Evolutionary conservation across 352 stramenopile species (phyloP).

Genomic region (Pythium coloratum): DNA sequence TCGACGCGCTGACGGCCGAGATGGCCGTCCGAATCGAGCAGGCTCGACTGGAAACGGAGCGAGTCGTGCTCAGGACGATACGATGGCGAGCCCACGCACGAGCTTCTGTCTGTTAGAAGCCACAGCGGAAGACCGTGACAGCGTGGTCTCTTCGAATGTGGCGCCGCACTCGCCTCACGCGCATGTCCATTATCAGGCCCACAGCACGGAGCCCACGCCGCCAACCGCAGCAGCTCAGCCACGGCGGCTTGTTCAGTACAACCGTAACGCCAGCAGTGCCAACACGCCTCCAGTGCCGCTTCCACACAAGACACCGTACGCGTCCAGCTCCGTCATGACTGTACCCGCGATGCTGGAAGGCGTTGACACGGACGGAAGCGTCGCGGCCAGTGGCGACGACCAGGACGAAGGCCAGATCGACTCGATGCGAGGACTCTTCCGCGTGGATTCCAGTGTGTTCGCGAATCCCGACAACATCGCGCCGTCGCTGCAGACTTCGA

Average conservation of each 20-base stretch:
- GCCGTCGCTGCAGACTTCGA: slow-evolving; percentile 69
- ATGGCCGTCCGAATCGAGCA: slow-evolving; percentile 3
- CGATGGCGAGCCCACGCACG: slow-evolving; percentile 40
- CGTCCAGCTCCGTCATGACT: slow-evolving; percentile 19
- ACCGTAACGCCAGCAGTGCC: not conserved
- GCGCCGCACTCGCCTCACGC: slow-evolving; percentile 7
- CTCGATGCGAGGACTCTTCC: slow-evolving; percentile 70
- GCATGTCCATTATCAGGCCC: not conserved
- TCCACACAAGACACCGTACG: slow-evolving; percentile 15
- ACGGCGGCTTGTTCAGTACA: not conserved
- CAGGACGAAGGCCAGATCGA: slow-evolving; percentile 28
- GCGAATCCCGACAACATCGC: slow-evolving; percentile 77
- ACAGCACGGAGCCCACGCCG: not conserved
- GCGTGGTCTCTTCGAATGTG: slow-evolving; percentile 6
- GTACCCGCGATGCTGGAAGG: slow-evolving; percentile 22
- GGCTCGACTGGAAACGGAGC: not conserved
- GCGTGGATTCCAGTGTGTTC: slow-evolving; percentile 61
- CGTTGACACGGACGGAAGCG: slow-evolving; percentile 14
- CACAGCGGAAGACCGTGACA: slow-evolving; percentile 23
- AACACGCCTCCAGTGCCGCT: not conserved
- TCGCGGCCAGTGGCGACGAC: slow-evolving; percentile 12
- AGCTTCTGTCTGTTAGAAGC: slow-evolving; percentile 71
- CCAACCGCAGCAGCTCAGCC: not conserved
- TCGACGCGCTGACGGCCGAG: not conserved
- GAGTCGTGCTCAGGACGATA: slow-evolving; percentile 11